Conservation (phyloP, 2,329 filamentous ascomycete genomes). For the Penicillium sp. region DNA sequence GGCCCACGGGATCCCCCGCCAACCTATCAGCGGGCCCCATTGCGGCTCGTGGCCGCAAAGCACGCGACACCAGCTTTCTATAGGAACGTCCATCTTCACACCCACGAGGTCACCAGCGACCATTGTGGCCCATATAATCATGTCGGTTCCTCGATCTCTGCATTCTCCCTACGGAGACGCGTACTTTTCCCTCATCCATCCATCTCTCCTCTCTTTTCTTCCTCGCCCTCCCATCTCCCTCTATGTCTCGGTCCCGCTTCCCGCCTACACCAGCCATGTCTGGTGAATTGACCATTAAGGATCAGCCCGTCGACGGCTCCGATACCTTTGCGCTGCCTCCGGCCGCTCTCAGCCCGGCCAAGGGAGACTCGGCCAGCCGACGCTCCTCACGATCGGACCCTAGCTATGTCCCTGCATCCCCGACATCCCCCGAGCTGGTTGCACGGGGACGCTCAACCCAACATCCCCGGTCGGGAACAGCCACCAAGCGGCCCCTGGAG, state of each 20-base stretch:
- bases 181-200: not conserved
- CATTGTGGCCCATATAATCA: not conserved
- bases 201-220: not conserved
- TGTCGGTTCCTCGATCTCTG: not conserved
- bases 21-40: constrained; percentile 34
- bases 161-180: not conserved
- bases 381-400: constrained; percentile 35
- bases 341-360: constrained; percentile 36
- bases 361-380: constrained; percentile 24
- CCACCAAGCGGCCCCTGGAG: constrained; percentile 45
- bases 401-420: constrained; percentile 36
- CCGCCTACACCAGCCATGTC: constrained; percentile 44
- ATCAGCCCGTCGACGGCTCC: constrained; percentile 35
- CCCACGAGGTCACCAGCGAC: not conserved
- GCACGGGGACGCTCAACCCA: constrained; percentile 25
- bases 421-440: constrained; percentile 35
- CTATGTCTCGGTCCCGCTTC: constrained; percentile 40
- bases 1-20: constrained; percentile 24
- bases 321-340: constrained; percentile 42
- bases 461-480: constrained; percentile 34
- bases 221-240: not conserved
- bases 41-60: constrained; percentile 37
- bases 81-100: constrained; percentile 16
- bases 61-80: constrained; percentile 39
- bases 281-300: constrained; percentile 41